Base-by-base conservation (phyloP, 306 rosid genomes). In the Dalbergia cultrata region DNA sequence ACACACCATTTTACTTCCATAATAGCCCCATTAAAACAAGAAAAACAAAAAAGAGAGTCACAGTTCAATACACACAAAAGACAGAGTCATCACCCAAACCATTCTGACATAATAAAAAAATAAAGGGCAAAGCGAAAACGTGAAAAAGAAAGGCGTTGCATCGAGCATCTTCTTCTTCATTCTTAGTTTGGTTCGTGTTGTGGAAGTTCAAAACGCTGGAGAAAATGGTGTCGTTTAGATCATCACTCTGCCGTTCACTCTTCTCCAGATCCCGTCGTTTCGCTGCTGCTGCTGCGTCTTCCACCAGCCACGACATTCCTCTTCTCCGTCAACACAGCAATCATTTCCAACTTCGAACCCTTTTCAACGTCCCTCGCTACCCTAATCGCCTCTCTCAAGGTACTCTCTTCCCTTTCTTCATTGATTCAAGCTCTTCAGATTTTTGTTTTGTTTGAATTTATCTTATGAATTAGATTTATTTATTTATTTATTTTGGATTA, bases 171-270 rank as follows among this genome's bases (percentile, higher is more conserved):
- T 0, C 63, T 57, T 54, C 57, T 5, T 50, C 13, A 17, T 50
- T 7, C 34, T 57, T 31, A 19, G 62, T 56, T 56, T 49, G 54
- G 41, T 37, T 53, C 31, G 31, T 53, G 19, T 3, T 53, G 18
- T 9, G 13, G 33, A 35, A 44, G 76, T 57, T 66, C 21, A 16
- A 41, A 62, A 39, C 39, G 63, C 87, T 85, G 93, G 92, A 89
- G 86, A 93, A 86, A 88, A 81, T 79, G 86, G 31, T 63, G 75
- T 86, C 85, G 72, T 67, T 93, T 5, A 78, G 98, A 87, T 86
- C 98, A 69, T 60, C 98, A 67, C 56, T 93, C 0, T 83, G 58
- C 85, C 93, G 97, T 41, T 90, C 96, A 31, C 47, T 90, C 41
- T 70, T 81, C 80, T 85, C 77, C 91, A 82, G 91, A 93, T 93